Evolutionary conservation across 306 rosid genomes (phyloP), one percentile per base, ranked within the genome.

Genomic region (Rosa rugosa): DNA sequence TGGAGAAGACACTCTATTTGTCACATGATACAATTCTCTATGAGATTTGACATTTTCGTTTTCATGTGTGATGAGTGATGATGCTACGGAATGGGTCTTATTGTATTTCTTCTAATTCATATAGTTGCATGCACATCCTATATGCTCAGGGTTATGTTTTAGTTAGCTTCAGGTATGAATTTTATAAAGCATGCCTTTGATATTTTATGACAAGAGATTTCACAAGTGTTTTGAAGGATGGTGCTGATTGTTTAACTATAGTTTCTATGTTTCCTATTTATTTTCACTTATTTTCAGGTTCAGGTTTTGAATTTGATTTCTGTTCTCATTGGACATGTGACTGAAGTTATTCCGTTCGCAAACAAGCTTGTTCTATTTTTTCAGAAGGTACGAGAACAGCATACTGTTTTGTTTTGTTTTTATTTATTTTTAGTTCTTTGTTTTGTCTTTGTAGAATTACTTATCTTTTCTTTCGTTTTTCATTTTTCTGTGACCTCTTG

Each of bases 221-320:
- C 49, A 59, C 45, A 69, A 38, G 46, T 17, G n/a, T 46, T 60
- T 47, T 83, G 41, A 40, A 47, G 73, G n/a, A 54, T 70, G 20
- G 20, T 63, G 77, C 68, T 77, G 67, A 25, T 79, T 50, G 34
- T 70, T 54, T 40, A 46, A 79, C 76, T 65, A 44, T 73, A 50
- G 34, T 70, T 74, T 49, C 72, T 81, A 17, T 45, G 34, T 67
- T 67, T 74, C 41, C 75, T 80, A 20, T 82, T 86, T 82, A 22
- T 57, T 82, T 53, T 54, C 63, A 71, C 80, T 74, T 49, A 17
- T 81, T 80, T 86, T 76, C 94, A 94, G 99, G 99, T 94, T 82
- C 99, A 94, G 84, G 88, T 94, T 83, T 83, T 94, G 87, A 89
- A 94, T 88, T 84, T 92, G 86, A 88, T 94, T 71, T 94, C 97